A percentile compares a stretch with the other conserved stretches of the same genome.
Evolutionary conservation across 495 filamentous ascomycete species (phyloP).

Genomic region (Penicillium salamii): DNA sequence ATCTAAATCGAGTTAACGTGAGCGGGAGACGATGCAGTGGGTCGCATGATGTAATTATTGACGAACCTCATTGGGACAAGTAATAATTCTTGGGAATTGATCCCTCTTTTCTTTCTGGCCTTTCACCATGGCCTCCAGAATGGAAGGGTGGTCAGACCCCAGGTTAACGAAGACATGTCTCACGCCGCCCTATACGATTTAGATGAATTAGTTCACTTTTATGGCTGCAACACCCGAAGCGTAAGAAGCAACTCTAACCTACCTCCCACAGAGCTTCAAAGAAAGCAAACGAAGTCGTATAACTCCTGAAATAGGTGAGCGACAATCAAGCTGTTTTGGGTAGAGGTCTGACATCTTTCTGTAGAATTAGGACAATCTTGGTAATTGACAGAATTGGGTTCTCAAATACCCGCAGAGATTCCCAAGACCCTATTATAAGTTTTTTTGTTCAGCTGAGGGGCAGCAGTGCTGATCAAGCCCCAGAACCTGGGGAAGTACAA

Average conservation of each 20-base stretch:
- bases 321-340: not conserved
- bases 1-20: slow-evolving; percentile 60
- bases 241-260: not conserved
- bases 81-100: slow-evolving; percentile 82
- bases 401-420: no score
- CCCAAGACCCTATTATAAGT: no score
- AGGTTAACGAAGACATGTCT: slow-evolving; percentile 92
- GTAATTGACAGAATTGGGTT: not conserved
- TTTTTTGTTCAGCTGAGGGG: not conserved
- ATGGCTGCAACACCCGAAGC: not conserved
- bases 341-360: slow-evolving; percentile 8
- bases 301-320: slow-evolving; percentile 35
- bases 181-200: slow-evolving; percentile 64
- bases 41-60: not conserved
- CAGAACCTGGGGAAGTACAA: not conserved
- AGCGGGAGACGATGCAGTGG: slow-evolving; percentile 4
- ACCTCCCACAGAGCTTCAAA: slow-evolving; percentile 91
- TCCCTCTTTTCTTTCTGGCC: slow-evolving; percentile 64
- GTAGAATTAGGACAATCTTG: not conserved
- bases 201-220: slow-evolving; percentile 3
- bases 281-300: slow-evolving; percentile 82
- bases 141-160: slow-evolving; percentile 89
- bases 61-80: slow-evolving; percentile 79
- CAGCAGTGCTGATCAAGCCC: slow-evolving; percentile 5
- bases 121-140: slow-evolving; percentile 95